A percentile compares a stretch with the other conserved stretches of the same genome.
Conservation (phyloP, 352 stramenopile species). For the Phytophthora melonis region DNA sequence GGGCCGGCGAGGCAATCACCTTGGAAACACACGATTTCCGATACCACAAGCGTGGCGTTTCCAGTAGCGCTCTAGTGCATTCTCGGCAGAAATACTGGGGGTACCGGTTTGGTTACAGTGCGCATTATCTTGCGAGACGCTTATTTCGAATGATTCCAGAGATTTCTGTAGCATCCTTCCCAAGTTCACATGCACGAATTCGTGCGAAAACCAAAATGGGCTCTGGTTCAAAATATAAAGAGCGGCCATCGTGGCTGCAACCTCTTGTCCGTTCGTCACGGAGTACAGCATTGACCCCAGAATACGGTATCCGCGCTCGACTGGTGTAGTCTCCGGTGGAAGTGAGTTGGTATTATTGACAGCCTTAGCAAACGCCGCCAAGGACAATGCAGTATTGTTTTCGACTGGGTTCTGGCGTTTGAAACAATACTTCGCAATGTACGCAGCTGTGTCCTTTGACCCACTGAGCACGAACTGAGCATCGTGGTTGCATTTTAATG, state of each 20-base stretch:
- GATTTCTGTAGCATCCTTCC: background rate
- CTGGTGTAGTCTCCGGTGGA: conserved; percentile 2
- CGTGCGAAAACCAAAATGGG: conserved; percentile 35
- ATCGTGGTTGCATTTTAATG: background rate
- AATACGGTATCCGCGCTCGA: conserved; percentile 22
- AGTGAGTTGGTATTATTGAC: background rate
- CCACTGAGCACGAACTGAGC: background rate
- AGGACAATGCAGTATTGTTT: no score
- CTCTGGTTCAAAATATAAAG: conserved; percentile 21
- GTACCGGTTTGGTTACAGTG: background rate
- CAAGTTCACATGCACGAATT: conserved; percentile 19
- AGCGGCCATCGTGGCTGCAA: conserved; percentile 24
- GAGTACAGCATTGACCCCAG: conserved; percentile 30
- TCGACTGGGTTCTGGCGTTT: no score
- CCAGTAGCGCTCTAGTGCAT: conserved; percentile 23
- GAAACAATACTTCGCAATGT: no score
- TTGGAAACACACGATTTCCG: no score
- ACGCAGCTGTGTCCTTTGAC: no score
- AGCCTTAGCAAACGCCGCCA: no score
- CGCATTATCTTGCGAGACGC: background rate
- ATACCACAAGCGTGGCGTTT: background rate
- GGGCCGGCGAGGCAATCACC: no score
- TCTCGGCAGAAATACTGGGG: background rate
- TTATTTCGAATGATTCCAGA: background rate
- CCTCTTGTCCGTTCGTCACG: conserved; percentile 25